Evolutionary conservation across 768 basidiomycete genomes (phyloP), one percentile per base, ranked within the genome.

Genomic region (Saitozyma podzolica): DNA sequence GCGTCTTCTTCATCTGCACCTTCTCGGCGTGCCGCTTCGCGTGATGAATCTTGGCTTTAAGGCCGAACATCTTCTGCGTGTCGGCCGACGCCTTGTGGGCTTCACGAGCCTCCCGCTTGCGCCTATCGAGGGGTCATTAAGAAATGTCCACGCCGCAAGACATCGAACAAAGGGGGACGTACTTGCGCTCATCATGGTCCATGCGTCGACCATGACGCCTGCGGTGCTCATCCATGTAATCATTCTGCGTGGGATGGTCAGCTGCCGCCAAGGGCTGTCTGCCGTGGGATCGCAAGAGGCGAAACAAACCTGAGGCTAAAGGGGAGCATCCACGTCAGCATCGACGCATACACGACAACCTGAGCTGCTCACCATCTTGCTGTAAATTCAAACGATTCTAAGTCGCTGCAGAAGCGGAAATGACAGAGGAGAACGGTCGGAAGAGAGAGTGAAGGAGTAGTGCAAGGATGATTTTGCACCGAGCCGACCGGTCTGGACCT

Each of bases 201-300:
- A 97, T 83, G 76, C 93, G 87, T 69, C 93, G 86, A 78, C 95
- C 95, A 86, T 97, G 91, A 57, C 92, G 88, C 82, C 92, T 93
- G 80, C 97, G 94, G 77, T 91, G 90, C 83, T 99, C 95, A 80
- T 98, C 95, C 81, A 99, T 98, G 80, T 98, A 97, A 80, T 97
- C 94, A 84, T 98, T 98, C 91, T 99, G 72, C 7, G 66, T 68
- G 16, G 17, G 20, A 42, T 48, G 43, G 40, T 48, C 47, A 14
- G 47, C 47, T 58, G 16, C 8, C 29, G 41, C 37, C 16, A 20
- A 43, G 8, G 29, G 42, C 41, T 42, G 50, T 40, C 17, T 39
- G 16, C 13, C 9, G 29, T 9, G 50, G 41, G 3, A 41, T n/a
- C 17, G 51, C 40, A 37, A 47, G 17, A 3, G 52, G n/a, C 20